phyloP scores from a whole-genome alignment of 176 grass and related monocot genomes.

The Juncus effusus region DNA sequence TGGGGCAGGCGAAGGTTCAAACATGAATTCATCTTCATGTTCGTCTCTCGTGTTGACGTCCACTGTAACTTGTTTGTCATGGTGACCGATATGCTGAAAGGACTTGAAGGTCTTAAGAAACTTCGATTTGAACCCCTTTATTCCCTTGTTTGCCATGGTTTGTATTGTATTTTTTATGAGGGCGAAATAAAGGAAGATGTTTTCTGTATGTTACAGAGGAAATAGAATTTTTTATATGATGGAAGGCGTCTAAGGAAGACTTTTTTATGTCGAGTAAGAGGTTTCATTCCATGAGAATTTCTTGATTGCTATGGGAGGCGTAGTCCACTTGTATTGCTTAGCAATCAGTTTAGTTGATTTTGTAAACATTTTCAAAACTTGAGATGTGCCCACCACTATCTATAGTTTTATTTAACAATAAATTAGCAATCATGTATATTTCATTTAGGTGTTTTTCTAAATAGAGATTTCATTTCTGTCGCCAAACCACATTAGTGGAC shows the following conservation, averaged over 20 bases:
- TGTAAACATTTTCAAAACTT: conserved; percentile 6
- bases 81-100: not conserved
- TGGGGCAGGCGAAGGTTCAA: conserved; percentile 9
- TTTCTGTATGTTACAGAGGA: conserved; percentile 6
- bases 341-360: too few species aligned
- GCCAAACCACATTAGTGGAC: not conserved
- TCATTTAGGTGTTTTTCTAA: not conserved
- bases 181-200: not conserved
- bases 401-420: not conserved
- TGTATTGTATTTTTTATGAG: conserved; percentile 2
- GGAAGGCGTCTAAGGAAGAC: not conserved
- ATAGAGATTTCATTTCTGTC: too few species aligned
- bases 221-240: not conserved
- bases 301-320: not conserved
- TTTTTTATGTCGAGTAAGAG: conserved; percentile 8
- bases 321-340: not conserved
- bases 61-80: not conserved
- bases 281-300: not conserved
- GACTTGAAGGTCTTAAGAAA: conserved; percentile 11
- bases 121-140: conserved; percentile 35
- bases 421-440: not conserved
- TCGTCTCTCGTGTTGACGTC: not conserved
- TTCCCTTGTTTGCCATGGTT: conserved; percentile 18
- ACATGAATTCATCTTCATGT: conserved; percentile 18
- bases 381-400: conserved; percentile 9